Evolutionary conservation across 2,329 filamentous ascomycete species (phyloP), one percentile per base, ranked within the genome.

Genomic region (Paecilomyces sp.): DNA sequence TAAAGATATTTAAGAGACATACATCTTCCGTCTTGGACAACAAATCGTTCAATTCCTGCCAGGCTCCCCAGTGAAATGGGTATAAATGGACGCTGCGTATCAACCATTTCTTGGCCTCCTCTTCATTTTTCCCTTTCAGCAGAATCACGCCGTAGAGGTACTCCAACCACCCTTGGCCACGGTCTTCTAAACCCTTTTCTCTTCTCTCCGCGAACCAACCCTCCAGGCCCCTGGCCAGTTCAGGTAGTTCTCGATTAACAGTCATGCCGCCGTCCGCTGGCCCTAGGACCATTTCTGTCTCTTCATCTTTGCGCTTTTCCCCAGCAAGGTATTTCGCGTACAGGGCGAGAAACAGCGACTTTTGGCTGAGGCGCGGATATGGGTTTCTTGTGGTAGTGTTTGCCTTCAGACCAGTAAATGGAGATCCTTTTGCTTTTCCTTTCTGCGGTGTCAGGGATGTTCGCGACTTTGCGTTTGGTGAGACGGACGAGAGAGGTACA

Each of bases 61-160:
- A 99, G 62, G 92, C 92, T 7, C 92, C 91, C 94, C 94, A 99
- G 71, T 97, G 96, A 84, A 92, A 96, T 1, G 92, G 90, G 68
- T 92, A 96, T 50, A 91, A 79, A 71, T 95, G 90, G 9, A 97
- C 90, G 70, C 92, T 96, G 63, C 86, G 84, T 57, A 97, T 81
- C n/a, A 99, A 82, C 83, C 90, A 96, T 63, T 89, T 85, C 74
- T 93, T 87, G 1, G 94, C 94, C 61, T 89, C 83, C 53, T 87
- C 83, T 65, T 96, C 92, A 67, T 94, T 97, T 75, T 96, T 96
- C 62, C 92, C 89, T 74, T 92, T 96, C 36, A 91, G 85, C 18
- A 97, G 80, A 13, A 97, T 87, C 76, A 97, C 89, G 9, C 92
- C 94, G 69, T 97, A 97, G 15, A 82, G 73, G 62, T 80, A 82